These are phyloP conservation scores for Citrullus amarus DNA, from an alignment of 306 rosid genomes.

Conservation along the genomic window DNA sequence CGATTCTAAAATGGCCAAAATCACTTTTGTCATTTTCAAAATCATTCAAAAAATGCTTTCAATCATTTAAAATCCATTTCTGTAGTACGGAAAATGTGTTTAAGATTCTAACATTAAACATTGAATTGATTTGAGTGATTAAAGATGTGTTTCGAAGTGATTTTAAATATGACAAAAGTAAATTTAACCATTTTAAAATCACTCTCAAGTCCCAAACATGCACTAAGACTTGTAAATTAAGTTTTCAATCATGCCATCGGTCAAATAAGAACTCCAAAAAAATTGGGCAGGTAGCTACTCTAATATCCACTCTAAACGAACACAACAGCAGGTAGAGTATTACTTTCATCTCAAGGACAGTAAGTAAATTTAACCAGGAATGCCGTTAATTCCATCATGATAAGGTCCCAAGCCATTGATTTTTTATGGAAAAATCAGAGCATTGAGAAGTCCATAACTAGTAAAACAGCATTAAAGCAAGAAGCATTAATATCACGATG, in stretches of 20 bases:
- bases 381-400: neutral
- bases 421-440: neutral
- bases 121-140: too few relatives aligned
- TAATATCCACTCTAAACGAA: neutral
- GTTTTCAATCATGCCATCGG: neutral
- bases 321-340: neutral
- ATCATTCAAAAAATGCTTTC: too few relatives aligned
- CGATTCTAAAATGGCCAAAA: too few relatives aligned
- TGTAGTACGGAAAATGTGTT: too few relatives aligned
- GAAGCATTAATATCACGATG: neutral
- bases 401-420: neutral
- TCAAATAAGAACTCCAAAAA: neutral
- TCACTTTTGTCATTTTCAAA: too few relatives aligned
- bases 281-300: neutral
- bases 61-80: too few relatives aligned
- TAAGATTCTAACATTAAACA: too few relatives aligned
- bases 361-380: neutral
- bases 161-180: too few relatives aligned
- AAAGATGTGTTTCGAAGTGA: too few relatives aligned
- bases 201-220: too few relatives aligned
- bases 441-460: neutral
- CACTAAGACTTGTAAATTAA: neutral
- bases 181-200: too few relatives aligned
- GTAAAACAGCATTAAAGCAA: neutral
- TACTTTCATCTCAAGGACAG: neutral